These are phyloP conservation scores for Candida tammaniensis DNA, from an alignment of 805 yeast genomes.

Conservation along the genomic window DNA sequence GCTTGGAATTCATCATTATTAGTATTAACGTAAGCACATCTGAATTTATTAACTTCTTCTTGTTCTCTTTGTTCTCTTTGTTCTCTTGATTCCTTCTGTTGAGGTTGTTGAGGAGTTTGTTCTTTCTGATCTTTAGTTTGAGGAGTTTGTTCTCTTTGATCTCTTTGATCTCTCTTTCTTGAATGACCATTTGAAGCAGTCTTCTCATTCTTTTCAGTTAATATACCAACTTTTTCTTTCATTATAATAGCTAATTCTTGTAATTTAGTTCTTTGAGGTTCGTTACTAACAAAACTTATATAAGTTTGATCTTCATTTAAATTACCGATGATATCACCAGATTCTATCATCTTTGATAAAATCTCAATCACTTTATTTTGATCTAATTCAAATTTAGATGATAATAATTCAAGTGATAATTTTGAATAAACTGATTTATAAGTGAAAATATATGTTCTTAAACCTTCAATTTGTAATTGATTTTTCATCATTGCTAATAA, in stretches of 20 bases:
- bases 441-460: conserved; percentile 88
- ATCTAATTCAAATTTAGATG: conserved; percentile 63
- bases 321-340: conserved; percentile 73
- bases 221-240: conserved; percentile 74
- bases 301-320: conserved; percentile 69
- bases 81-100: conserved; percentile 22
- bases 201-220: conserved; percentile 83
- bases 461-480: conserved; percentile 84
- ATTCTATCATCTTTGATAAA: conserved; percentile 71
- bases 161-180: conserved; percentile 29
- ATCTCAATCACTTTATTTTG: conserved; percentile 56
- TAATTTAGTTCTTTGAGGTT: conserved; percentile 76
- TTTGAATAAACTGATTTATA: conserved; percentile 75
- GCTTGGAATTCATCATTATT: conserved; percentile 45
- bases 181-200: conserved; percentile 73
- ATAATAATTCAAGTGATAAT: conserved; percentile 64
- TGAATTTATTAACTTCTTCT: conserved; percentile 40
- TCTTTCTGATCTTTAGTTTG: conserved; percentile 30
- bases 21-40: conserved; percentile 43
- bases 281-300: conserved; percentile 62
- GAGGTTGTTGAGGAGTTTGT: conserved; percentile 31
- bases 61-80: conserved; percentile 9
- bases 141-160: conserved; percentile 24
- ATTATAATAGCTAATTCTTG: conserved; percentile 85
- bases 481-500: conserved; percentile 69